A percentile compares a stretch with the other conserved stretches of the same genome.
These are phyloP conservation scores for Colletotrichum tropicale DNA, from an alignment of 2,329 filamentous ascomycete species.

Conservation along the genomic window DNA sequence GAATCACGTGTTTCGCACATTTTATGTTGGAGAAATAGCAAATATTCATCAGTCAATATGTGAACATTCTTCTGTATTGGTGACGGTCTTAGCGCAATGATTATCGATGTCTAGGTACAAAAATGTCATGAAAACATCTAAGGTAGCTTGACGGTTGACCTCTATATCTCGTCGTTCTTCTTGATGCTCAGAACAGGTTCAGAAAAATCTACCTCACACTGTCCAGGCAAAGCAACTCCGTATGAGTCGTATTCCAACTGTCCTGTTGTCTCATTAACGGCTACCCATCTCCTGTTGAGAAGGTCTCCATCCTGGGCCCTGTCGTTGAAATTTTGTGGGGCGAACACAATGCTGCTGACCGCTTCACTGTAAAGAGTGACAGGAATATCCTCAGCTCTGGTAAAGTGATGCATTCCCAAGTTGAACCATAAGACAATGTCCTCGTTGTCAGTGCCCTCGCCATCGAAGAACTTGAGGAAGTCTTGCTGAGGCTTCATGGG, in stretches of 20 bases:
- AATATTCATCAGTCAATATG: not conserved
- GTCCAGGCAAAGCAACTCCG: slow-evolving; percentile 30
- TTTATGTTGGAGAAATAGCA: accelerated
- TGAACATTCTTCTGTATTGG: not conserved
- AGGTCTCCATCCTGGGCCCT: slow-evolving; percentile 40
- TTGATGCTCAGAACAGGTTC: slow-evolving; percentile 27
- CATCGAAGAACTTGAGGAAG: slow-evolving; percentile 44
- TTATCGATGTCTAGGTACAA: not conserved
- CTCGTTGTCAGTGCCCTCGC: slow-evolving; percentile 37
- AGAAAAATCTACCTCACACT: slow-evolving; percentile 30
- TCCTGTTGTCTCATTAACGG: slow-evolving; percentile 24
- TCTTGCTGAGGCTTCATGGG: slow-evolving; percentile 43
- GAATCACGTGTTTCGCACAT: no score
- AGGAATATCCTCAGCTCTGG: slow-evolving; percentile 26
- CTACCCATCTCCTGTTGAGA: slow-evolving; percentile 36
- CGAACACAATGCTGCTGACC: slow-evolving; percentile 34
- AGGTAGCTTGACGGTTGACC: not conserved
- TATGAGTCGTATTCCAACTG: slow-evolving; percentile 32
- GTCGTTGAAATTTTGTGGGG: slow-evolving; percentile 36
- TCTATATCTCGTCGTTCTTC: not conserved
- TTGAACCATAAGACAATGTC: slow-evolving; percentile 52
- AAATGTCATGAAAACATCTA: not conserved
- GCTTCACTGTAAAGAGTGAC: slow-evolving; percentile 36
- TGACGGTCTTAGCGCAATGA: not conserved
- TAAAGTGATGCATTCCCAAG: slow-evolving; percentile 51